phyloP scores from a whole-genome alignment of 192 early-diverging fungal species.

The Coemansia sp. region DNA sequence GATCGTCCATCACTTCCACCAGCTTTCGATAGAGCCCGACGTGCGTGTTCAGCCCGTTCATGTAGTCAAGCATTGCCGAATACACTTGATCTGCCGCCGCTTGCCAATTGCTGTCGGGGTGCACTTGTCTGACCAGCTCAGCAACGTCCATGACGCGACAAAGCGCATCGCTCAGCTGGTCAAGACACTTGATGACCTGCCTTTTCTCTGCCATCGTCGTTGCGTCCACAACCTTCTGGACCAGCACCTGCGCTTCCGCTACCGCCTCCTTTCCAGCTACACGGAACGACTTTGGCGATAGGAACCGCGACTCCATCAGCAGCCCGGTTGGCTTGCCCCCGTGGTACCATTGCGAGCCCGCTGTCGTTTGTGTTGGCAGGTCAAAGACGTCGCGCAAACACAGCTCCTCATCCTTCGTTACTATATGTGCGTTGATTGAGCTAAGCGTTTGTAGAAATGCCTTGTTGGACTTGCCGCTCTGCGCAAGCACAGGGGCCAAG shows the following conservation, averaged over 20 bases:
- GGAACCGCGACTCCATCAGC: conserved; percentile 54
- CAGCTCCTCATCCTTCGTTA: conserved; percentile 30
- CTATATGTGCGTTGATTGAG: conserved; percentile 17
- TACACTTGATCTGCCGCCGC: conserved; percentile 80
- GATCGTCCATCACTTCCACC: conserved; percentile 64
- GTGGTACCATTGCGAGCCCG: conserved; percentile 52
- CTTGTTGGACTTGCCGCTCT: not conserved
- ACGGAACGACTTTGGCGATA: conserved; percentile 46
- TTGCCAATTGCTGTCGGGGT: conserved; percentile 74
- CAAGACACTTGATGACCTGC: conserved; percentile 84
- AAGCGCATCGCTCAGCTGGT: conserved; percentile 83
- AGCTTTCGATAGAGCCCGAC: conserved; percentile 80
- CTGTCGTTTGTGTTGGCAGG: conserved; percentile 40
- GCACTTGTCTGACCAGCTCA: conserved; percentile 91
- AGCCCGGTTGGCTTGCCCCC: conserved; percentile 49
- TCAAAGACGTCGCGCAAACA: conserved; percentile 51
- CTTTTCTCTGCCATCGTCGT: conserved; percentile 58
- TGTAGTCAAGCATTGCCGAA: conserved; percentile 72
- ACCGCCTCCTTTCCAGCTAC: conserved; percentile 41
- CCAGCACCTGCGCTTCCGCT: conserved; percentile 40
- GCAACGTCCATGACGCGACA: conserved; percentile 91
- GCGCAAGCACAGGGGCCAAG: not conserved
- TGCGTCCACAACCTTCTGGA: conserved; percentile 27
- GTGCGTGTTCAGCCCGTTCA: conserved; percentile 95
- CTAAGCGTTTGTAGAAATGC: conserved; percentile 19